phyloP scores from a whole-genome alignment of 73 alveolate genomes.

The Paramecium pentaurelia region DNA sequence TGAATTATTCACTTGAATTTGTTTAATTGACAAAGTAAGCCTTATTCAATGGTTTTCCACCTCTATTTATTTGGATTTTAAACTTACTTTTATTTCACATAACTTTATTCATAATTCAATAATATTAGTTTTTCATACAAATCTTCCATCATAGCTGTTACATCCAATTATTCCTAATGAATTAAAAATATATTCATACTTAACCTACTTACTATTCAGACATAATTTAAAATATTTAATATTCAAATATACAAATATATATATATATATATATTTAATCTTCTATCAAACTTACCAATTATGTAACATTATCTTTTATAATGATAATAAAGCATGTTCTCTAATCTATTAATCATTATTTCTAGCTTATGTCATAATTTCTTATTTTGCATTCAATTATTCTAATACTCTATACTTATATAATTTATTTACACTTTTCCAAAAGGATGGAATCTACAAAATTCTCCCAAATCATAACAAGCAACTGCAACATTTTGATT shows the following conservation, averaged over 20 bases:
- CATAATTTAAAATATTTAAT: background rate
- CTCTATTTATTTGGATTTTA: background rate
- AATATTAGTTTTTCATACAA: constrained; percentile 38
- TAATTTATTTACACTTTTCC: constrained; percentile 39
- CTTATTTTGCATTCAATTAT: constrained; percentile 28
- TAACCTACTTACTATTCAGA: background rate
- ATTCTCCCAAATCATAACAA: constrained; percentile 93
- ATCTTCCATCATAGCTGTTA: constrained; percentile 28
- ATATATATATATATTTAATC: background rate
- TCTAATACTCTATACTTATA: constrained; percentile 25
- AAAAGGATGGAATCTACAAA: constrained; percentile 83
- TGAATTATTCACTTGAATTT: constrained; percentile 48
- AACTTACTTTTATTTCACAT: constrained; percentile 22
- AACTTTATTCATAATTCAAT: constrained; percentile 26
- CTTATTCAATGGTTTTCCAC: background rate
- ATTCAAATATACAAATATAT: background rate
- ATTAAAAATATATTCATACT: background rate
- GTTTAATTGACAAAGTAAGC: constrained; percentile 21
- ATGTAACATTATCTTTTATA: constrained; percentile 55
- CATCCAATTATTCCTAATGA: background rate
- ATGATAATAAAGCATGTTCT: constrained; percentile 52
- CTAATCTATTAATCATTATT: constrained; percentile 31
- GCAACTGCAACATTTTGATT: constrained; percentile 82
- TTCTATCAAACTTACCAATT: constrained; percentile 39
- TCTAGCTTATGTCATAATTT: constrained; percentile 52